These are phyloP conservation scores for Citrus reticulata DNA, from an alignment of 345 rosid species.

Conservation along the genomic window DNA sequence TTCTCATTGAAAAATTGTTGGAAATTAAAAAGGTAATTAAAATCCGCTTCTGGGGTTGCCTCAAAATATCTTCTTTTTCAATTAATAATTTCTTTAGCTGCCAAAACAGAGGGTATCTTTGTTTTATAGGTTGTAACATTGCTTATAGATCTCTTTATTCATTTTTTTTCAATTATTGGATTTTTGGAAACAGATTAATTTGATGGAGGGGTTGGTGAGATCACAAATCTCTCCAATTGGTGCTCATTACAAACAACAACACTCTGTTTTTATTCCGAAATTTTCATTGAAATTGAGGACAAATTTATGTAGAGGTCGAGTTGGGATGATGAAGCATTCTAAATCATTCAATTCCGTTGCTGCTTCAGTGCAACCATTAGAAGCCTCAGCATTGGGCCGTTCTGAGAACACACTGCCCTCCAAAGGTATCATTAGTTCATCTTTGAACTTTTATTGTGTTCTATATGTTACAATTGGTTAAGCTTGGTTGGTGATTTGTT, in stretches of 20 bases:
- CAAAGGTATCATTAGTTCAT: constrained; percentile 34
- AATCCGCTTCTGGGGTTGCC: background rate
- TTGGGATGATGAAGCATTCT: constrained; percentile 32
- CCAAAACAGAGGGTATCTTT: background rate
- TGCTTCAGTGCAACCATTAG: constrained; percentile 50
- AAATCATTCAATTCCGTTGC: constrained; percentile 38
- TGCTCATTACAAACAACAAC: constrained; percentile 26
- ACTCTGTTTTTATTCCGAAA: constrained; percentile 21
- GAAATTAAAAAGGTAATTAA: background rate
- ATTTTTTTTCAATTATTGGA: background rate
- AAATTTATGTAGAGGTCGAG: constrained; percentile 19
- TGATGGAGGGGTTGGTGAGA: constrained; percentile 59
- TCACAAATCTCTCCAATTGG: constrained; percentile 35
- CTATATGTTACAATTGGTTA: background rate
- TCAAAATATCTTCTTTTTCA: background rate
- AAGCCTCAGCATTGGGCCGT: constrained; percentile 34
- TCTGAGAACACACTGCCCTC: constrained; percentile 50
- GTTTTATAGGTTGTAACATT: background rate
- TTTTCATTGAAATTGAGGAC: constrained; percentile 27
- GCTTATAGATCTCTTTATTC: background rate
- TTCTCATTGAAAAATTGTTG: background rate
- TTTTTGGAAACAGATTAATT: constrained; percentile 27
- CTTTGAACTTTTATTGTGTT: background rate
- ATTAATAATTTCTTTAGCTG: background rate
- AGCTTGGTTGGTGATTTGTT: background rate